Conservation (phyloP, 352 stramenopile species). For the Globisporangium solare region DNA sequence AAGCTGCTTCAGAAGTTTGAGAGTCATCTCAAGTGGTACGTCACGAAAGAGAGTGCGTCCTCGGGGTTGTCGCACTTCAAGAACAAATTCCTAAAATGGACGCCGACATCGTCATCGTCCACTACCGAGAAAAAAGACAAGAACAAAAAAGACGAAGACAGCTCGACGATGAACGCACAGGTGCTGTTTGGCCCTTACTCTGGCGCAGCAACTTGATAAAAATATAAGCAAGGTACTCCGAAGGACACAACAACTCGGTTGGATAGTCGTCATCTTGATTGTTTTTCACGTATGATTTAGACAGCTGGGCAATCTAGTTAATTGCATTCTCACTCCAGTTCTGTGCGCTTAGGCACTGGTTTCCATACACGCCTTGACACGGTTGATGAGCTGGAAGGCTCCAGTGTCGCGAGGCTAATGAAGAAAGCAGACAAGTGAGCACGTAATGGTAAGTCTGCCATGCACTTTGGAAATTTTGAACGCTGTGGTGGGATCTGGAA, state of each 20-base stretch:
- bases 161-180: conserved; percentile 51
- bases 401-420: conserved; percentile 76
- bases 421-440: conserved; percentile 1
- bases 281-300: no score
- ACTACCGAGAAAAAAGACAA: conserved; percentile 61
- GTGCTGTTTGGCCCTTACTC: conserved; percentile 80
- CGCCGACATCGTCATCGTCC: conserved; percentile 28
- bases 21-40: conserved; percentile 76
- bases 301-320: no score
- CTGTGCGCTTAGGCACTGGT: conserved; percentile 13
- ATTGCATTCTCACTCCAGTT: not conserved
- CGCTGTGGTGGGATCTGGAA: not conserved
- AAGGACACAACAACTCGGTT: not conserved
- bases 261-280: not conserved
- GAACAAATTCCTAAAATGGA: conserved; percentile 84
- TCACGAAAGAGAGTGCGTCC: conserved; percentile 78
- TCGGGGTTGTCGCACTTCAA: conserved; percentile 83
- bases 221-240: not conserved
- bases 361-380: conserved; percentile 67
- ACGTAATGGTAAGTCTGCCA: not conserved
- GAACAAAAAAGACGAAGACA: conserved; percentile 58
- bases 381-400: conserved; percentile 57
- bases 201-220: conserved; percentile 23
- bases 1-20: conserved; percentile 83
- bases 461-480: not conserved